Percentiles rank a stretch among this genome's conserved stretches.
Conservation (phyloP, 371 early-diverging fungal species). For the Saksenaea oblongispora region DNA sequence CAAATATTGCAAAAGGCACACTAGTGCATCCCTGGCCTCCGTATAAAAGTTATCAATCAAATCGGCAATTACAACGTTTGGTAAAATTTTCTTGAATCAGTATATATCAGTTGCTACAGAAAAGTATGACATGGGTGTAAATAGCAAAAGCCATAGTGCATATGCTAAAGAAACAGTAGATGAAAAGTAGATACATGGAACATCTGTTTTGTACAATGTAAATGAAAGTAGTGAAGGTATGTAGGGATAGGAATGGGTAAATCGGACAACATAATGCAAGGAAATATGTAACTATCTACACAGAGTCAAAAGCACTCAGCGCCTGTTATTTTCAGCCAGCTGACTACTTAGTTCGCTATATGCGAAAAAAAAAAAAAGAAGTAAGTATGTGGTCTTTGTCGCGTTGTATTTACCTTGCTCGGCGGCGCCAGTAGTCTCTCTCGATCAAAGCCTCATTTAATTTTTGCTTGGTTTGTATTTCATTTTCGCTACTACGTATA, state of each 20-base stretch:
- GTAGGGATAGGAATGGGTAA: background rate
- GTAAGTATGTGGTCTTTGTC: background rate
- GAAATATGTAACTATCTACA: background rate
- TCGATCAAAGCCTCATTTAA: constrained; percentile 16
- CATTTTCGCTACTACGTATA: background rate
- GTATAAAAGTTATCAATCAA: no score
- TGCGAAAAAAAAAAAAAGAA: background rate
- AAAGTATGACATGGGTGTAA: no score
- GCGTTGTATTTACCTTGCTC: constrained; percentile 13
- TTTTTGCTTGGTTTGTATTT: constrained; percentile 14
- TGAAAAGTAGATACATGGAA: background rate
- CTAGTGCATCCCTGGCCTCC: no score
- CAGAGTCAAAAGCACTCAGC: background rate
- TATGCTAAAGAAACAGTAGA: background rate
- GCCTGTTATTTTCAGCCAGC: constrained; percentile 9
- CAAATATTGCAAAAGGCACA: no score
- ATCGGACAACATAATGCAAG: background rate
- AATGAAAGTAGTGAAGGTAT: background rate
- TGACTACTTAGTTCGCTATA: constrained; percentile 21
- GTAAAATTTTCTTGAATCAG: no score
- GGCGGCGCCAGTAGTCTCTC: constrained; percentile 25
- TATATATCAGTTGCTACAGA: no score
- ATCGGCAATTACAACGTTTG: no score
- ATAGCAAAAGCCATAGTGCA: background rate
- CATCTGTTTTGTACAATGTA: background rate